Evolutionary conservation across 2,329 filamentous ascomycete species (phyloP), one percentile per base, ranked within the genome.

Genomic region (Alternaria solani): DNA sequence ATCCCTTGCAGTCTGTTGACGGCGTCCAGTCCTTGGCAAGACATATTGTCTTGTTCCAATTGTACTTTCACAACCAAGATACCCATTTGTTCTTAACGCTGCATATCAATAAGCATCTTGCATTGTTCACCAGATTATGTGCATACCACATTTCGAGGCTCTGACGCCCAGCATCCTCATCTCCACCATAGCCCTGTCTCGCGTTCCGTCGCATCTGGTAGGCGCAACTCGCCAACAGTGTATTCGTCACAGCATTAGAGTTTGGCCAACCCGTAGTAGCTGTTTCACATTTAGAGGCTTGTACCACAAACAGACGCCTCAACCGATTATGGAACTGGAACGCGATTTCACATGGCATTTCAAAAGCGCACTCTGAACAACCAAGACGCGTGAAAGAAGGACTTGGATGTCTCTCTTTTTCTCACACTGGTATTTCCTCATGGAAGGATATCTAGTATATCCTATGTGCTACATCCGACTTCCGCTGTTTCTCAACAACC

Each of bases 201-300:
- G 25, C 49, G 25, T 23, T 56, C 60, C 41, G 46, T 44, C 56
- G 57, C 49, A 47, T 60, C 57, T 57, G 51, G 53, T 61, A 61
- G 53, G 54, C 54, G 46, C 30, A 49, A 49, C 34, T 20, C 46
- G 32, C 32, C 30, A 49, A 49, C 46, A 38, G 20, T 8, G 46
- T 49, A 32, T 49, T 49, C 32, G 46, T 49, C 14, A 25, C 34
- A 53, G 25, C 56, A 49, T 49, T 49, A 38, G 36, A n/a, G 30
- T 49, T 49, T 26, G 30, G 46, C 46, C 32, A 38, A 36, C 32
- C 20, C 12, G 9, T 36, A 38, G 20, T 44, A 43, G 28, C 51
- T 60, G 57, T 57, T 61, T 60, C 57, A 63, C 14, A 20, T 60
- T 51, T 20, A 12, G 42, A 60, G 58, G 55, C 59, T 56, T 59